phyloP scores from a whole-genome alignment of 345 rosid species.

The Eucalyptus grandis region DNA sequence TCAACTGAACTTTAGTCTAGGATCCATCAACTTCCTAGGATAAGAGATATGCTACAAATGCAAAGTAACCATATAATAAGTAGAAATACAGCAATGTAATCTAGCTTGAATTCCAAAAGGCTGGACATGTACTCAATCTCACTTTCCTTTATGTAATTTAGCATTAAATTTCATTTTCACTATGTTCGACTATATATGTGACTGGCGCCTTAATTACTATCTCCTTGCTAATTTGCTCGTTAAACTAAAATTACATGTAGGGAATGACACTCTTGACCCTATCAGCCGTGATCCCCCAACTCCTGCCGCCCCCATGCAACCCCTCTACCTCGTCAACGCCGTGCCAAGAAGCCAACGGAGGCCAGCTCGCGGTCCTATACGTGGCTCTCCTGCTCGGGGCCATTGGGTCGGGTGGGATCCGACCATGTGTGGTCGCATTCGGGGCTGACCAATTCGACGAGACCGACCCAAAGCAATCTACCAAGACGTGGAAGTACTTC shows the following conservation, averaged over 20 bases:
- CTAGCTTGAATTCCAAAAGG: background rate
- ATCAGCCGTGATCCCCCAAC: conserved; percentile 58
- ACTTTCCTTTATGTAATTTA: background rate
- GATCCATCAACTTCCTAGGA: background rate
- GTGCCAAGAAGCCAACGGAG: conserved; percentile 54
- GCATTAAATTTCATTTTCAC: background rate
- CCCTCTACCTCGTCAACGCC: conserved; percentile 11
- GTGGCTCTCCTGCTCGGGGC: conserved; percentile 58
- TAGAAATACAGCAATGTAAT: background rate
- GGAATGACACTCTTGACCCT: conserved; percentile 68
- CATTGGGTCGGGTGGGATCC: conserved; percentile 84
- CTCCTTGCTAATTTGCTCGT: background rate
- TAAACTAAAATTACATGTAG: conserved; percentile 2
- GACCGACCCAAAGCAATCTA: conserved; percentile 24
- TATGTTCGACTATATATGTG: background rate
- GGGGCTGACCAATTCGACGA: conserved; percentile 81
- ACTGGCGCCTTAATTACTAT: background rate
- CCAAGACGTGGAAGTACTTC: conserved; percentile 68
- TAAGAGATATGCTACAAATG: background rate
- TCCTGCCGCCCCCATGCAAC: conserved; percentile 69
- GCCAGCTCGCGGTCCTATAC: conserved; percentile 34
- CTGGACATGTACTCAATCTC: background rate
- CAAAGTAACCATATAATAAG: background rate
- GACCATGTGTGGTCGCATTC: conserved; percentile 82
- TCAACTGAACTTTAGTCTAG: background rate